Evolutionary conservation across 2,329 filamentous ascomycete genomes (phyloP).

Genomic region (Paecilomyces sp.): DNA sequence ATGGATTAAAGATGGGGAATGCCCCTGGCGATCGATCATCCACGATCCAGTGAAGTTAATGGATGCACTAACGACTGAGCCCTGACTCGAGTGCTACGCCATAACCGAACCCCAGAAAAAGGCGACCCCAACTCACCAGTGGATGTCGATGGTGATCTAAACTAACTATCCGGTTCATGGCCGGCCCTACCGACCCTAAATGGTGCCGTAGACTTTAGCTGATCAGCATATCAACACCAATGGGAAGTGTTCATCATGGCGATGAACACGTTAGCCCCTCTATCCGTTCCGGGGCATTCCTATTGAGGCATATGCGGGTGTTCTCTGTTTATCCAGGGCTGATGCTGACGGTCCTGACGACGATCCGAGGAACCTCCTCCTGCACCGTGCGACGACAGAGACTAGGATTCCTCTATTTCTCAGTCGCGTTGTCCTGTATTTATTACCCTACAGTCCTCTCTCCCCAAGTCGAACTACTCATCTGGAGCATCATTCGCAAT

Average conservation of each 20-base stretch:
- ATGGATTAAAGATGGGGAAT: not conserved
- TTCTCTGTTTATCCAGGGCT: not conserved
- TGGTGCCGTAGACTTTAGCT: not conserved
- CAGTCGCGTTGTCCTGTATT: not conserved
- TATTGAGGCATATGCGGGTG: not conserved
- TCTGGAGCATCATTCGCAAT: not conserved
- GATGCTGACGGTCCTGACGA: not conserved
- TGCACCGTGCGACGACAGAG: not conserved
- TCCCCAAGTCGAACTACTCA: not conserved
- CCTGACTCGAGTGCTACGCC: not conserved
- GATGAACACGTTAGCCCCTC: not conserved
- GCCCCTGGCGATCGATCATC: not conserved
- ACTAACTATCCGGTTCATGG: not conserved
- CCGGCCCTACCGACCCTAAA: not conserved
- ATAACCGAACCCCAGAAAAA: not conserved
- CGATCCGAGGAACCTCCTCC: not conserved
- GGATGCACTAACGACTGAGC: not conserved
- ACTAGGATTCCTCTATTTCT: not conserved
- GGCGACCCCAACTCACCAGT: not conserved
- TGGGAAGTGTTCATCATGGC: not conserved
- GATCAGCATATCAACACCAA: not conserved
- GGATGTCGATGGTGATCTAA: not conserved
- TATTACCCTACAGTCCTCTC: not conserved
- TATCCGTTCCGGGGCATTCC: not conserved
- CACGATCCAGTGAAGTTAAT: not conserved